These are phyloP conservation scores for Albifimbria verrucaria DNA, from an alignment of 2,329 filamentous ascomycete species.

Conservation along the genomic window DNA sequence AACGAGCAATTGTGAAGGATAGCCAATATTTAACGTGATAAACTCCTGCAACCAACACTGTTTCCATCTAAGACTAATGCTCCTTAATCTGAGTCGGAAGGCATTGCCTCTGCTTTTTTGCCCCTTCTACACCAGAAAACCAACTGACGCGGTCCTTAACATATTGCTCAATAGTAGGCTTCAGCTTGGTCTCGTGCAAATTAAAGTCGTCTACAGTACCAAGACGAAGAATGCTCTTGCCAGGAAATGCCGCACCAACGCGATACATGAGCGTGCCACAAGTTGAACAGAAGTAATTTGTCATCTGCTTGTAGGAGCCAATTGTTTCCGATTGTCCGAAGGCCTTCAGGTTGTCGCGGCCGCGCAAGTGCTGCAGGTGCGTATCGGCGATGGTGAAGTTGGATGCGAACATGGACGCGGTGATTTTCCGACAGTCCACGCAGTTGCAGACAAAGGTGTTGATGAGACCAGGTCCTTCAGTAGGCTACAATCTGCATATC, in stretches of 20 bases:
- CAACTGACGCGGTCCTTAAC: slow-evolving; percentile 47
- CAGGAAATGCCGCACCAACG: slow-evolving; percentile 38
- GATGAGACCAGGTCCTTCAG: slow-evolving; percentile 25
- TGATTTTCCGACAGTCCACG: slow-evolving; percentile 57
- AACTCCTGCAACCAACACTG: too few relatives aligned
- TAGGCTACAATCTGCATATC: not conserved
- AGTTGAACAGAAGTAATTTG: slow-evolving; percentile 55
- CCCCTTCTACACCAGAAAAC: slow-evolving; percentile 17
- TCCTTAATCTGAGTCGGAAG: not conserved
- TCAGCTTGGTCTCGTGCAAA: slow-evolving; percentile 53
- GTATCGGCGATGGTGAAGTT: slow-evolving; percentile 38
- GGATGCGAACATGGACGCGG: slow-evolving; percentile 57
- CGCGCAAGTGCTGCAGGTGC: not conserved
- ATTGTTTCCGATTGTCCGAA: slow-evolving; percentile 46
- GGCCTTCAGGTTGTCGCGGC: slow-evolving; percentile 31
- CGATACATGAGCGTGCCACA: slow-evolving; percentile 61
- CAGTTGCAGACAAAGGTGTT: slow-evolving; percentile 57
- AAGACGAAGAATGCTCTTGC: slow-evolving; percentile 44
- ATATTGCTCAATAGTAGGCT: slow-evolving; percentile 50
- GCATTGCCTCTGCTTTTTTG: not conserved
- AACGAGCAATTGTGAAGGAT: too few relatives aligned
- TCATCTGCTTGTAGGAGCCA: slow-evolving; percentile 46
- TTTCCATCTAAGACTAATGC: too few relatives aligned
- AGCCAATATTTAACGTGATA: too few relatives aligned
- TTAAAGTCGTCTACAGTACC: slow-evolving; percentile 60